These are phyloP conservation scores for Penicillium argentinense DNA, from an alignment of 495 filamentous ascomycete genomes.

Conservation along the genomic window DNA sequence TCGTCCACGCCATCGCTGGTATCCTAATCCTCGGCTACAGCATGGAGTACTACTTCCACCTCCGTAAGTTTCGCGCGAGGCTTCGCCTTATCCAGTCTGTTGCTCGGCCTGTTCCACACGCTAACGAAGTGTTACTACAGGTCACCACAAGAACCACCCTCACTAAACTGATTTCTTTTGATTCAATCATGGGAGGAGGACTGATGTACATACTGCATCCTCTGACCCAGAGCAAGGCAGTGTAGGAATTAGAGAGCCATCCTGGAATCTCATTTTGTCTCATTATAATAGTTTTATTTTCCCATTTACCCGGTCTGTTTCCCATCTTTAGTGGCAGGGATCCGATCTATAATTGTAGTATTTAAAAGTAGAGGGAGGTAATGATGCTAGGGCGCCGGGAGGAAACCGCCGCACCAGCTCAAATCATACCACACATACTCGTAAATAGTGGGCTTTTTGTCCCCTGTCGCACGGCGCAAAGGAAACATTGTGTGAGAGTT, in stretches of 20 bases:
- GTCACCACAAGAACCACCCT: slow-evolving; percentile 99
- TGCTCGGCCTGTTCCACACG: neutral
- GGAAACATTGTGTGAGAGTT: no score
- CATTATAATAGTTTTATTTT: slow-evolving; percentile 15
- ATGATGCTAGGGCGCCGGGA: no score
- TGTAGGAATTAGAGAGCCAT: slow-evolving; percentile 31
- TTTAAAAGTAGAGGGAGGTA: no score
- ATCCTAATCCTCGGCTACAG: slow-evolving; percentile 82
- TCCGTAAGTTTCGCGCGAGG: slow-evolving; percentile 64
- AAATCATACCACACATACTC: neutral
- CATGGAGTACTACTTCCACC: slow-evolving; percentile 99
- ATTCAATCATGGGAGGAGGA: slow-evolving; percentile 26
- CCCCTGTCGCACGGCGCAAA: no score
- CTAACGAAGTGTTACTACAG: slow-evolving; percentile 40
- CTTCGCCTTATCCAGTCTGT: neutral
- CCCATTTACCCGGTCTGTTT: neutral
- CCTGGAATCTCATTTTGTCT: slow-evolving; percentile 28
- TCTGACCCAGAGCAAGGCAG: slow-evolving; percentile 27
- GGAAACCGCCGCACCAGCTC: neutral
- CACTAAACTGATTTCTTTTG: slow-evolving; percentile 61
- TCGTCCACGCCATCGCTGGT: slow-evolving; percentile 78
- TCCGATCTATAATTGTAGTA: neutral
- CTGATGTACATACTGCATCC: slow-evolving; percentile 44
- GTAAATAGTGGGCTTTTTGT: no score
- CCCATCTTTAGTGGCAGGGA: neutral